Base-by-base conservation (phyloP, 176 grass and related monocot species). In the Ensete ventricosum region DNA sequence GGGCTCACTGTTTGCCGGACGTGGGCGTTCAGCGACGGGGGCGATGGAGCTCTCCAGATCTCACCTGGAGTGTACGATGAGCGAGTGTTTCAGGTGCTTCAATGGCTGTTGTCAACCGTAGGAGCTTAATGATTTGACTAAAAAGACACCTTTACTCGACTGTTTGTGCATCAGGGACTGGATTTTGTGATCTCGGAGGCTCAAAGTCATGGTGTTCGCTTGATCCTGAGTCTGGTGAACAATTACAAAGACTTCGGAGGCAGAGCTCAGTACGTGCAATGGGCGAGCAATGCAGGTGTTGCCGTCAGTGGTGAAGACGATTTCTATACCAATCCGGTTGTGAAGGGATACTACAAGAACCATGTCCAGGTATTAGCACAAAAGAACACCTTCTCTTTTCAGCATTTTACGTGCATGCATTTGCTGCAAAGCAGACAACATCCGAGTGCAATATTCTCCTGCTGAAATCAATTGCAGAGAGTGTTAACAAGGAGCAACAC, bases 1-100 rank as follows among this genome's bases (percentile, higher is more conserved):
- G 82, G 82, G 14, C 82, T 88, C 74, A 84, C 81, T 19, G 86
- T 88, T 20, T 84, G 86, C 83, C 86, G 86, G 14, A 84, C 86
- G 1, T 88, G 86, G 86, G 86, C 82, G 55, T 88, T 88, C 19
- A 63, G 13, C 72, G 86, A 84, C 76, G 78, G 86, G 1, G 78
- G 69, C 13, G 62, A 84, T 11, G 4, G 78, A 8, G 86, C 86
- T 21, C 78, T 88, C 76, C 82, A 88, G 53, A 11, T 55, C 48
- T 84, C 74, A 2, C 34, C 78, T 0, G 86, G 86, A 2, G 54
- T 88, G 2, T 88, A 88, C 19, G 75, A 82, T 12, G 86, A 88
- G 52, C 50, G 54, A 64, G 64, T 78, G 2, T 78, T 78, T 48
- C 76, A 70, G 64, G 76, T 68, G n/a, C 34, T 6, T 43, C 34